A percentile compares a stretch with the other conserved stretches of the same genome.
Evolutionary conservation across 371 early-diverging fungal genomes (phyloP).

Genomic region (Mortierella sp.): DNA sequence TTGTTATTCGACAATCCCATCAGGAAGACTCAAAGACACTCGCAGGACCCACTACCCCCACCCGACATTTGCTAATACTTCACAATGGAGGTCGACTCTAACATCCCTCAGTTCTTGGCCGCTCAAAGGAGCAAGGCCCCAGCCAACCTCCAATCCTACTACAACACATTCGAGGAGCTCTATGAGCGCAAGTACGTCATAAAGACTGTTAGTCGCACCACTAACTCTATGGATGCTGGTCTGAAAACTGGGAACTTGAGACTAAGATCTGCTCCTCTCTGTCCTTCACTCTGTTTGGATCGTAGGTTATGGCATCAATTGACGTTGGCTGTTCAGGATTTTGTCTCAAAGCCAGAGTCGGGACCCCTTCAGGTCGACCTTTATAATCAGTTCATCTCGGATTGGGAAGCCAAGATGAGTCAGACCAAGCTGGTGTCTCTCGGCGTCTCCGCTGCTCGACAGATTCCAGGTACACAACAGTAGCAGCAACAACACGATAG

Average conservation of each 20-base stretch:
- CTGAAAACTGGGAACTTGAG: no score
- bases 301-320: slow-evolving; percentile 97
- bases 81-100: slow-evolving; percentile 86
- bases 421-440: slow-evolving; percentile 87
- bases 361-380: slow-evolving; percentile 81
- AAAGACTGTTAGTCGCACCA: background rate
- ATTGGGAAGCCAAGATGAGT: slow-evolving; percentile 95
- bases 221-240: no score
- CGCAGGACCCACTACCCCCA: background rate
- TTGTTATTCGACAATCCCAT: background rate
- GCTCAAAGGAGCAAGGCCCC: slow-evolving; percentile 77
- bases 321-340: slow-evolving; percentile 80
- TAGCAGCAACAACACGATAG: no score
- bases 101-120: slow-evolving; percentile 79
- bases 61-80: background rate
- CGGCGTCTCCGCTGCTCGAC: slow-evolving; percentile 79
- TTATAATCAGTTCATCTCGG: slow-evolving; percentile 90
- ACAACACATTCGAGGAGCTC: slow-evolving; percentile 85
- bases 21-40: background rate
- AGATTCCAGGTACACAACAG: slow-evolving; percentile 80
- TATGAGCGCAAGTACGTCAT: slow-evolving; percentile 90
- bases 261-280: no score
- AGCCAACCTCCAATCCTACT: slow-evolving; percentile 75
- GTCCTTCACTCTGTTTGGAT: background rate
- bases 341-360: slow-evolving; percentile 82